Base-by-base conservation (phyloP, 2,329 filamentous ascomycete species). In the Paradendryphiella salina region DNA sequence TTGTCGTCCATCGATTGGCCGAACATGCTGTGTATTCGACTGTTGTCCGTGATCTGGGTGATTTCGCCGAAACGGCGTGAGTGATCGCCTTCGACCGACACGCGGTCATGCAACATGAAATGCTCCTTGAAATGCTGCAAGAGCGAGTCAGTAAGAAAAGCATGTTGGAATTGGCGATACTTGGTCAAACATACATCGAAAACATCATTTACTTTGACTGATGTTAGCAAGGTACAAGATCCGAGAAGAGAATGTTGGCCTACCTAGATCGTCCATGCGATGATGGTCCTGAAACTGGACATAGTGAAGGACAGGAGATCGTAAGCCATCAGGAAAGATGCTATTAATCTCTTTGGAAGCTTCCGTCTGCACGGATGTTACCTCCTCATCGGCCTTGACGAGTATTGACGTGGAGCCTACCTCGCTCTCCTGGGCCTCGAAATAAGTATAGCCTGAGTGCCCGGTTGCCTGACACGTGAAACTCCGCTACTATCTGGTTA, bases 381-480 rank as follows among this genome's bases (percentile, higher is more conserved):
- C 59, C 56, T 59, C 60, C 54, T 64, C 57, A 43, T 56, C 57
- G 50, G 54, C 61, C 50, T 60, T 59, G 52, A 60, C 54, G 50
- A 57, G 58, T 46, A 59, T 52, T 54, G 58, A 59, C 46, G 53
- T 56, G 37, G 50, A 52, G 78, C 86, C 59, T 81, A 95, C 90
- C 84, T 96, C 91, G 76, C 90, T 96, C 73, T 89, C 85, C 23
- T 93, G 82, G 20, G 94, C 94, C 61, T 96, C 90, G 67, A 96
- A 96, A 74, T 95, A 99, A 3, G 85, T 93, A 60, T 96, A 79
- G 45, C 88, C 88, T 23, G 91, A 95, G 72, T 96, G 93, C 46
- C 94, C 94, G 10, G 91, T 96, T 60, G 97, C 95, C 71, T 96
- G 89, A 74, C 95, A 96, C 54, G 95, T 96, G 73, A 97, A 99